Conservation (phyloP, 768 basidiomycete genomes). For the Hericium alpestre region DNA sequence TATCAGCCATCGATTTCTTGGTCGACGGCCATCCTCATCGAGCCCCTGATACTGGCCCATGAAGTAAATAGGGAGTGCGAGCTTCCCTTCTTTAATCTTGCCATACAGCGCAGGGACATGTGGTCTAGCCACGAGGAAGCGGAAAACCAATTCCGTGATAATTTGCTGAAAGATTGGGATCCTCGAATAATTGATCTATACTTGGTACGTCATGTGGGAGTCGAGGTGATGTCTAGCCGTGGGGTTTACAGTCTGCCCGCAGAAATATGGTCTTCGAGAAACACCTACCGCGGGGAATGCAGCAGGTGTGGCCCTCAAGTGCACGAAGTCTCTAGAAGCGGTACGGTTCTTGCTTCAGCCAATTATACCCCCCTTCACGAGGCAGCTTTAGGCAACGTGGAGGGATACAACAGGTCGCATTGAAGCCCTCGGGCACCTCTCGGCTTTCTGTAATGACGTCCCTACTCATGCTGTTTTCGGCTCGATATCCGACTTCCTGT, state of each 20-base stretch:
- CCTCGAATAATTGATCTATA: constrained; percentile 33
- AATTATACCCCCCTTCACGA: neutral
- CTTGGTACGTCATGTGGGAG: constrained; percentile 23
- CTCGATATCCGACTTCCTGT: constrained; percentile 5
- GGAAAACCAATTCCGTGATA: constrained; percentile 26
- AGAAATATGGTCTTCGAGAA: constrained; percentile 33
- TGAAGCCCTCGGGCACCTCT: neutral
- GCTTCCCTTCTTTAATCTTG: constrained; percentile 20
- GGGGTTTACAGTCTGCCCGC: neutral
- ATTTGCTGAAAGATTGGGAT: constrained; percentile 40
- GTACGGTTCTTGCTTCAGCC: constrained; percentile 4
- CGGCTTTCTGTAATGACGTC: constrained; percentile 9
- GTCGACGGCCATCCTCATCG: constrained; percentile 31
- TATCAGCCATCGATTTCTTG: constrained; percentile 30
- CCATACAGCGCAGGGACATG: constrained; percentile 33
- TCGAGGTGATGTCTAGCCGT: neutral
- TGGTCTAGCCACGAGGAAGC: constrained; percentile 46
- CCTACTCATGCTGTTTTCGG: constrained; percentile 11
- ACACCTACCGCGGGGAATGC: constrained; percentile 35
- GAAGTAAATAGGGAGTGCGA: neutral
- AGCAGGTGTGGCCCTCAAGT: constrained; percentile 40
- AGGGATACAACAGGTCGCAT: neutral
- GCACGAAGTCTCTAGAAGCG: constrained; percentile 35
- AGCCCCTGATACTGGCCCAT: constrained; percentile 31
- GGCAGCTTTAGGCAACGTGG: constrained; percentile 4